These are phyloP conservation scores for Hygrophila difformis DNA, from an alignment of 257 asterid genomes.

Conservation along the genomic window DNA sequence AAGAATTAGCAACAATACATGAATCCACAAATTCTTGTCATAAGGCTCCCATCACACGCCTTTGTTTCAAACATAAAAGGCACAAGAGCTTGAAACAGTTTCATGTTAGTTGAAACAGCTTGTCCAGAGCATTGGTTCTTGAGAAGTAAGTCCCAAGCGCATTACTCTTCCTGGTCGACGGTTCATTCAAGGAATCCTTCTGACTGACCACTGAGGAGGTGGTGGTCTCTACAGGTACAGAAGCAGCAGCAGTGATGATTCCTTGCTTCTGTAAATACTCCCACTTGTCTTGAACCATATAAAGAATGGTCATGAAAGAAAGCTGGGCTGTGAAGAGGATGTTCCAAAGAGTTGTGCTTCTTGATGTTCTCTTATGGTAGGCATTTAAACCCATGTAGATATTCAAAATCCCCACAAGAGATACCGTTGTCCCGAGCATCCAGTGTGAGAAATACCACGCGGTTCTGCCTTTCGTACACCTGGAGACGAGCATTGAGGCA, in stretches of 20 bases:
- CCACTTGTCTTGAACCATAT: slow-evolving; percentile 86
- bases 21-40: slow-evolving; percentile 3
- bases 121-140: slow-evolving; percentile 59
- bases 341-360: slow-evolving; percentile 42
- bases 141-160: slow-evolving; percentile 66
- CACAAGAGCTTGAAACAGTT: too few relatives aligned
- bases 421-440: slow-evolving; percentile 57
- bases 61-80: neutral
- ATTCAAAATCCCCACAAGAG: slow-evolving; percentile 50
- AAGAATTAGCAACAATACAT: slow-evolving; percentile 11
- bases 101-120: slow-evolving; percentile 64
- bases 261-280: slow-evolving; percentile 64
- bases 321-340: slow-evolving; percentile 65
- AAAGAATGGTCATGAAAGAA: slow-evolving; percentile 56
- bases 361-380: slow-evolving; percentile 49
- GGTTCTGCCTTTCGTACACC: slow-evolving; percentile 48
- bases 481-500: slow-evolving; percentile 4
- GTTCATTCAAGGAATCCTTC: slow-evolving; percentile 24
- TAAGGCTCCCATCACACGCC: slow-evolving; percentile 13
- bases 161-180: slow-evolving; percentile 57
- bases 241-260: neutral
- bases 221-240: neutral
- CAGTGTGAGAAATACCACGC: slow-evolving; percentile 69
- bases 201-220: slow-evolving; percentile 19
- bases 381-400: slow-evolving; percentile 71